A percentile compares a stretch with the other conserved stretches of the same genome.
Evolutionary conservation across 768 basidiomycete species (phyloP).

Genomic region (Amanita molliuscula): DNA sequence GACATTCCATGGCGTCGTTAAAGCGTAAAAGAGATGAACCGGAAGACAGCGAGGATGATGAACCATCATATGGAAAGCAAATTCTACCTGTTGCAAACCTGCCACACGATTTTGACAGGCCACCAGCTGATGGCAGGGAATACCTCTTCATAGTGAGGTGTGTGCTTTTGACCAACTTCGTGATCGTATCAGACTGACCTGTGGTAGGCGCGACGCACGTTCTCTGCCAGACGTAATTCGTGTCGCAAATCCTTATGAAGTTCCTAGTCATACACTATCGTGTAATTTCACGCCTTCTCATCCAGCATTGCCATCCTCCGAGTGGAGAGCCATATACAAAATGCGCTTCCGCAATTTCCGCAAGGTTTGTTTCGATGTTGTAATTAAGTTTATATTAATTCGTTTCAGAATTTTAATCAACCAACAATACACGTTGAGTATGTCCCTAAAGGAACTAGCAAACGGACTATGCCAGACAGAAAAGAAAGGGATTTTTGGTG

Average conservation of each 20-base stretch:
- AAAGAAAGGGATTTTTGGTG: conserved; percentile 74
- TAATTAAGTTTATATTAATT: conserved; percentile 6
- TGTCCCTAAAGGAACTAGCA: conserved; percentile 15
- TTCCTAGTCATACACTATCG: conserved; percentile 17
- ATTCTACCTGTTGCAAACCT: conserved; percentile 76
- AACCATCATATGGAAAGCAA: conserved; percentile 53
- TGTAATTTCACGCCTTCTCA: conserved; percentile 15
- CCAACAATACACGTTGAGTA: conserved; percentile 40
- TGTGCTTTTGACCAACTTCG: conserved; percentile 8
- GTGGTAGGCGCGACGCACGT: conserved; percentile 58
- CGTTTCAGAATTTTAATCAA: conserved; percentile 53
- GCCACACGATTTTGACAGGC: conserved; percentile 54
- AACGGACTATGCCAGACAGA: conserved; percentile 51
- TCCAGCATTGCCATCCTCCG: conserved; percentile 44
- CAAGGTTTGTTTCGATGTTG: conserved; percentile 30
- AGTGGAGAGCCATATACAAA: conserved; percentile 56
- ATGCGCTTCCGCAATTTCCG: conserved; percentile 56
- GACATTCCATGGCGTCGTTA: conserved; percentile 16
- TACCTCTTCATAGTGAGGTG: conserved; percentile 80
- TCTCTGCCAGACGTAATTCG: conserved; percentile 54
- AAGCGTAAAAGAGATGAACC: conserved; percentile 49
- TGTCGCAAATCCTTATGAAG: conserved; percentile 60
- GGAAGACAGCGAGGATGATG: conserved; percentile 50
- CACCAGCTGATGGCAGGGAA: conserved; percentile 64
- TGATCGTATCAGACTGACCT: not conserved